Evolutionary conservation across 2,329 filamentous ascomycete genomes (phyloP).

Genomic region (Venturia pyrina): DNA sequence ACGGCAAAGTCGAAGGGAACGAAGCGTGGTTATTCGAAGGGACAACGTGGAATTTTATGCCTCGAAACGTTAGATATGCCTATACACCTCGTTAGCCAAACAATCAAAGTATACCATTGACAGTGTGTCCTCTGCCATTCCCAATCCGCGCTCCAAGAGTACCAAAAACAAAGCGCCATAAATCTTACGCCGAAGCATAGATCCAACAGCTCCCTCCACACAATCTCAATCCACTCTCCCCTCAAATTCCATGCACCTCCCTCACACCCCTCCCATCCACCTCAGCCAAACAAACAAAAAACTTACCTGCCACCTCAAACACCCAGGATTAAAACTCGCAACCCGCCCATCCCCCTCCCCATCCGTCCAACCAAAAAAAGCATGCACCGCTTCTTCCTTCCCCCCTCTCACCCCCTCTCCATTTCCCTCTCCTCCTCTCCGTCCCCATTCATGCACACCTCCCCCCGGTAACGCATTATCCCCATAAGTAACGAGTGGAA

Average conservation of each 20-base stretch:
- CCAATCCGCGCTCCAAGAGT: too few species aligned
- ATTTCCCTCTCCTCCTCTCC: constrained; percentile 38
- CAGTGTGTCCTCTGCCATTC: too few species aligned
- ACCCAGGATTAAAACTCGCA: constrained; percentile 80
- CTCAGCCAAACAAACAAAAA: neutral
- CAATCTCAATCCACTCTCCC: neutral
- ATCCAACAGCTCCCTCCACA: neutral
- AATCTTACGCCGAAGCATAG: too few species aligned
- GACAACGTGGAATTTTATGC: constrained; percentile 54
- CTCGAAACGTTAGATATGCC: constrained; percentile 74
- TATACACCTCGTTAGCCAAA: constrained; percentile 27
- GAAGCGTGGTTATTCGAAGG: constrained; percentile 89
- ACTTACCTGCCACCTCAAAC: constrained; percentile 90
- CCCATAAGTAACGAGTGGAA: constrained; percentile 68
- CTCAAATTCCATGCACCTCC: neutral
- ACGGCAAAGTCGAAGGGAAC: constrained; percentile 78
- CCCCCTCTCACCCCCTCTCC: constrained; percentile 34
- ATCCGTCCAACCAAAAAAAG: constrained; percentile 8
- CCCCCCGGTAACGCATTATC: constrained; percentile 64
- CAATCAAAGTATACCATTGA: too few species aligned
- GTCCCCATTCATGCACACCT: neutral
- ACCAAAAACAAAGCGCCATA: too few species aligned
- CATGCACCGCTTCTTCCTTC: constrained; percentile 5
- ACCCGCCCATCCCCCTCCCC: neutral
- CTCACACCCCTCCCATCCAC: too few species aligned